Evolutionary conservation across 768 basidiomycete genomes (phyloP).

Genomic region (Sporobolomyces roseus): DNA sequence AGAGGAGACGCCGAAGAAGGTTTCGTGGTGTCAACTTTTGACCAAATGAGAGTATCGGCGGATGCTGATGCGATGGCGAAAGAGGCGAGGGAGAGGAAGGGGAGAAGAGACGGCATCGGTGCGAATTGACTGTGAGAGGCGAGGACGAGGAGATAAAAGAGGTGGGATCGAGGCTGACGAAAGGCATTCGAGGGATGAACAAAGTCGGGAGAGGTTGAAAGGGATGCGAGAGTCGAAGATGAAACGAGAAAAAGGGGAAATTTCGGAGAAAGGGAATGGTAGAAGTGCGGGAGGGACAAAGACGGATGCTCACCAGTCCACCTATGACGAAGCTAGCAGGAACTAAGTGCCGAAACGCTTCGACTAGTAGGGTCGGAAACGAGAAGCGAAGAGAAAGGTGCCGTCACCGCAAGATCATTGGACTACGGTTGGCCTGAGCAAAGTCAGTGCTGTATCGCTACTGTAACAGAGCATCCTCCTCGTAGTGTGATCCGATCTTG

Average conservation of each 20-base stretch:
- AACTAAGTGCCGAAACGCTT: too few relatives aligned
- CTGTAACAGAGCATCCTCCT: too few relatives aligned
- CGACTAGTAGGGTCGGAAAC: too few relatives aligned
- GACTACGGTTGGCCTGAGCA: too few relatives aligned
- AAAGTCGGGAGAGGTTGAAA: constrained; percentile 1
- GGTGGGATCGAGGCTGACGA: neutral
- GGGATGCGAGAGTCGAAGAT: neutral
- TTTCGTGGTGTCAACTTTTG: neutral
- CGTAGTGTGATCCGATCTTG: too few relatives aligned
- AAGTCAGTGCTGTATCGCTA: too few relatives aligned
- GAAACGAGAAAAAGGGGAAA: constrained; percentile 4
- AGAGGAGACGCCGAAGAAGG: neutral
- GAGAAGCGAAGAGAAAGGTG: too few relatives aligned
- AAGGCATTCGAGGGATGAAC: neutral
- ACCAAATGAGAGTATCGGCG: neutral
- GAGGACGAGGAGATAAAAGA: neutral
- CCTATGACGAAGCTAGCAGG: too few relatives aligned
- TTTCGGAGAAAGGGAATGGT: neutral
- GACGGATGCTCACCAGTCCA: too few relatives aligned
- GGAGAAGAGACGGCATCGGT: neutral
- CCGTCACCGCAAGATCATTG: too few relatives aligned
- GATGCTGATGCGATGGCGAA: constrained; percentile 4
- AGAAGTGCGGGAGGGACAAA: too few relatives aligned
- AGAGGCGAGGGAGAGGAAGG: neutral
- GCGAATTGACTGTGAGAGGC: neutral